phyloP scores from a whole-genome alignment of 2,329 filamentous ascomycete genomes.

The Phyllachora maydis region DNA sequence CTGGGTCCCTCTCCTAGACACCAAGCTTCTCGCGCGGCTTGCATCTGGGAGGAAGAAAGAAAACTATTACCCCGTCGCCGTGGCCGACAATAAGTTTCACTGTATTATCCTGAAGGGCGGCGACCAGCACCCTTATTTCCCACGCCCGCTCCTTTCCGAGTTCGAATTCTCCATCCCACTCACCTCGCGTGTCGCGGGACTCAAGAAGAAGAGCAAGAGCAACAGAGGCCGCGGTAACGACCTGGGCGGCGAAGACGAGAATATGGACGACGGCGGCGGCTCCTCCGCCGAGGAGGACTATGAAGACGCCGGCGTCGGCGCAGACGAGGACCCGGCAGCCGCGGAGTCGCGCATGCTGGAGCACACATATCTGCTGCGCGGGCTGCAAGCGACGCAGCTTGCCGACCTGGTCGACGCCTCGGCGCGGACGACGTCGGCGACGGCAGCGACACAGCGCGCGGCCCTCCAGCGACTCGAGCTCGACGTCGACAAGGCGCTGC shows the following conservation, averaged over 20 bases:
- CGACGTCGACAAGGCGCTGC: conserved; percentile 72
- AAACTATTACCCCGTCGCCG: conserved; percentile 85
- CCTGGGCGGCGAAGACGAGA: conserved; percentile 11
- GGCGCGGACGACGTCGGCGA: conserved; percentile 33
- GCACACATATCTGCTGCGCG: conserved; percentile 60
- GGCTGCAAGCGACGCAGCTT: conserved; percentile 51
- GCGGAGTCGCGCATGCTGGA: conserved; percentile 46
- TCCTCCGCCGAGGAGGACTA: no score
- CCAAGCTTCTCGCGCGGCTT: conserved; percentile 60
- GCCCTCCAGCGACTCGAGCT: conserved; percentile 54
- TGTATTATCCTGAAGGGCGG: conserved; percentile 97
- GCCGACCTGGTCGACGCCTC: conserved; percentile 54
- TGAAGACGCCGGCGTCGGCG: conserved; percentile 14
- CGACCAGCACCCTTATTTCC: conserved; percentile 85
- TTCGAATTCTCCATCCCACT: conserved; percentile 84
- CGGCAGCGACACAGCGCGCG: no score
- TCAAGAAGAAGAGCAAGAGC: conserved; percentile 13
- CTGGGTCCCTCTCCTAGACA: conserved; percentile 89
- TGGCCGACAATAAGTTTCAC: conserved; percentile 81
- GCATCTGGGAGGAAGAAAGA: conserved; percentile 74
- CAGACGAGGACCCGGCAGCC: conserved; percentile 14
- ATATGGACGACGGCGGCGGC: conserved; percentile 8
- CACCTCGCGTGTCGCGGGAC: conserved; percentile 25
- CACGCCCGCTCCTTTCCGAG: conserved; percentile 71
- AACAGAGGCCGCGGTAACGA: conserved; percentile 11